Evolutionary conservation across 1,284 basidiomycete species (phyloP), one percentile per base, ranked within the genome.

Genomic region (Neolentinus lepideus): DNA sequence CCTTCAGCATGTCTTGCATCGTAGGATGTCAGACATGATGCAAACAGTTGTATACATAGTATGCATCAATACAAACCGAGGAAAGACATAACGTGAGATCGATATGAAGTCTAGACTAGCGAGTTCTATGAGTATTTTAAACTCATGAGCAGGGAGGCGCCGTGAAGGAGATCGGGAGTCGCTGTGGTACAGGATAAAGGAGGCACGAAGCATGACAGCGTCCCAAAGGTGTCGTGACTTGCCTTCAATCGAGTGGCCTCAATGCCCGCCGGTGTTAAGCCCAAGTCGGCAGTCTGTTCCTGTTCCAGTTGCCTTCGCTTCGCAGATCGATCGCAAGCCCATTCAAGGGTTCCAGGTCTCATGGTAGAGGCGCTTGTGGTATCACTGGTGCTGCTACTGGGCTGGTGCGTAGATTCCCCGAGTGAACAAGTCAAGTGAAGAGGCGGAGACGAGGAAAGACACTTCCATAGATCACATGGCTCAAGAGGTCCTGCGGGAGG

Each of bases 241-340:
- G n/a, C n/a, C n/a, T 31, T 31, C 29, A 6, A 12, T 31, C 29
- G 29, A 31, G 12, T 31, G 6, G 6, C 12, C 29, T 31, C 29
- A 6, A 31, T 31, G 12, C 6, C 12, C 6, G 29, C 29, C 6
- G 29, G 29, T 31, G 29, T 31, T 12, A 16, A 43, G 38, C 16
- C 38, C 3, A 21, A 43, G 19, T 43, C 16, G n/a, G 38, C 16
- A 16, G 38, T 31, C 29, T 12, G 4, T 4, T 43, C 38, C 8
- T 8, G 38, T 31, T 12, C 38, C 4, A 43, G 19, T 57, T 60
- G 69, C 55, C 64, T 67, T 21, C 72, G 74, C 54, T 73, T 74
- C 14, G 69, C 60, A n/a, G 66, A 65, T 46, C 67, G 68, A 24
- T 73, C 68, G 58, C 77, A 77, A 11, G 77, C 76, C 77, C 76